Evolutionary conservation across 176 grass and related monocot species (phyloP), one percentile per base, ranked within the genome.

Genomic region (Carex kokanica): DNA sequence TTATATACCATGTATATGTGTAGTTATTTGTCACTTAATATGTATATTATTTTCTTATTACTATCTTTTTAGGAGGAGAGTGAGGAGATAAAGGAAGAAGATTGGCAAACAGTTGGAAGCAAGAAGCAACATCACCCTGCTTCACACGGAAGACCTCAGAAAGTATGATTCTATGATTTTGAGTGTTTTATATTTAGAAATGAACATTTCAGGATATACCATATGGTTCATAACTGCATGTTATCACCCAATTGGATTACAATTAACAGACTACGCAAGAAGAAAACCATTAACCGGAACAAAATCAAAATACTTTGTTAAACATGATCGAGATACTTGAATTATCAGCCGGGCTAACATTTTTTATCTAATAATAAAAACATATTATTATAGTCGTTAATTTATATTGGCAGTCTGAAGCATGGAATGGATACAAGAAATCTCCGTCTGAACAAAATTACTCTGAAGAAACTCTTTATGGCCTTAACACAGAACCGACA

Each of bases 381-480:
- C 45, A 8, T 16, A 64, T 74, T 21, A 36, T 79, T 83, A 52
- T 43, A 29, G 58, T 81, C 2, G 17, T 78, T 80, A 84, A 68
- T 47, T 87, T 24, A 80, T 74, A 85, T 17, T 78, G 84, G 63
- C 86, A 93, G 88, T 88, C 83, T 86, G 92, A 98, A 86, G 88
- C 86, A 86, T 98, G 92, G 95, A 85, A 87, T 7, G 79, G 77
- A 82, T 98, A 93, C 84, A 90, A 70, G 86, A 83, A 79, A 68
- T 92, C 90, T 45, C 85, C 91, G 57, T 89, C 86, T 78, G 90
- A 98, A 89, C 95, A 98, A 66, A 51, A 88, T 66, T 98, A 93
- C 68, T 88, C 88, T 73, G 90, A 95, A 64, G 90, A 88, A 62
- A 85, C 86, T 55, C 80, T 88, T 81, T 79, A 98, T 54, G 82